Evolutionary conservation across 164 flowering plant species (phyloP), one percentile per base, ranked within the genome.

Genomic region (Buxus sempervirens): DNA sequence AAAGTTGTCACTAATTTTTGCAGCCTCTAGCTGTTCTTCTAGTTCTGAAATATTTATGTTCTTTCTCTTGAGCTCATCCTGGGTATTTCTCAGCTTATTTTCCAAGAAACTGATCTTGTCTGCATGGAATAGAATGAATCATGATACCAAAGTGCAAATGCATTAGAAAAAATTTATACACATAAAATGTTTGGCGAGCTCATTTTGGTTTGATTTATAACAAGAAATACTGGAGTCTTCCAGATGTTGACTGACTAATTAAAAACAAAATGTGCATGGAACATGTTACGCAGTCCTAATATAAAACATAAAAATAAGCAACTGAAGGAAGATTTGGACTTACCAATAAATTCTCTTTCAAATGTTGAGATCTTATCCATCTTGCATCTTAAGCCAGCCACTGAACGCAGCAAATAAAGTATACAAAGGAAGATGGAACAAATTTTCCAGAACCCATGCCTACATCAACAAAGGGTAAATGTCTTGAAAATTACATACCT

Each of bases 21-120:
- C 79, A 28, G 71, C 83, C 71, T 88, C 88, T 63, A 86, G 76
- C 66, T 82, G 70, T 48, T 73, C 83, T 76, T 80, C 78, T 55
- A 86, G 76, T 63, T 84, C 84, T 21, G 71, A 77, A 67, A 88
- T 81, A 41, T 69, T 41, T 66, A 45, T 69, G 63, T 86, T 77
- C 75, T 82, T 86, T 58, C 78, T 75, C 68, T 54, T 76, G 4
- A 82, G 71, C 75, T 86, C 90, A 49, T 76, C 75, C 70, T 77
- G 72, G 65, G 64, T 36, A 28, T 42, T 63, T 72, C 64, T 72
- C 60, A 83, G 54, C 67, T 76, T 81, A 53, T 71, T 78, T 74
- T 86, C 86, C 62, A 86, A 73, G 38, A 76, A 70, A 61, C 13
- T 6, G 20, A 83, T 79, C 70, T 80, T 86, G 69, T 81, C 89